Conservation (phyloP, 768 basidiomycete species). For the Pulveroboletus sp. region DNA sequence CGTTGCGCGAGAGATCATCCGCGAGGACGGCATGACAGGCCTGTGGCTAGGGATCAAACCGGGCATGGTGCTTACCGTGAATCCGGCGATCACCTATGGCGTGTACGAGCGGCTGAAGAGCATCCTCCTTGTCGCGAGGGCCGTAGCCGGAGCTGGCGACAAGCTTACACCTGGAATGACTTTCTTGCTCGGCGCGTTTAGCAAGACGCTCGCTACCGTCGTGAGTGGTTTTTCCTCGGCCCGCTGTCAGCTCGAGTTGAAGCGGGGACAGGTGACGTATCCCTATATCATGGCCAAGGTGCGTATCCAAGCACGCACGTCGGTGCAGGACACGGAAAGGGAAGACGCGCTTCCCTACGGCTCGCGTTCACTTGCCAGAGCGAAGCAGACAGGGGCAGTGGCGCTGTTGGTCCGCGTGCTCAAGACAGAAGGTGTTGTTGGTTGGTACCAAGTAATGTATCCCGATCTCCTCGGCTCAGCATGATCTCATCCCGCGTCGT, state of each 20-base stretch:
- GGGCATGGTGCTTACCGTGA: slow-evolving; percentile 90
- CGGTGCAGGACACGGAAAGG: slow-evolving; percentile 41
- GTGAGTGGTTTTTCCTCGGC: slow-evolving; percentile 40
- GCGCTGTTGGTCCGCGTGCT: slow-evolving; percentile 70
- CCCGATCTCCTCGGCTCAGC: neutral
- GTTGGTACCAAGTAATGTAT: slow-evolving; percentile 86
- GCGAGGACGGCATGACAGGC: slow-evolving; percentile 81
- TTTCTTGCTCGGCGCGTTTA: slow-evolving; percentile 85
- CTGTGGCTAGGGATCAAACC: slow-evolving; percentile 94
- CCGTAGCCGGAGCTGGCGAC: slow-evolving; percentile 36
- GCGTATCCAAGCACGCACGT: slow-evolving; percentile 81
- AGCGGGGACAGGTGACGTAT: slow-evolving; percentile 69
- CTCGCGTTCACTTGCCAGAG: slow-evolving; percentile 15
- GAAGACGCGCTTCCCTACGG: slow-evolving; percentile 17
- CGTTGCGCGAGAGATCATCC: slow-evolving; percentile 81
- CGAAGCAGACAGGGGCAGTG: slow-evolving; percentile 66
- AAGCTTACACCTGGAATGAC: slow-evolving; percentile 76
- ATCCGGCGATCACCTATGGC: slow-evolving; percentile 97
- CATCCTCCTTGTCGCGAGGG: slow-evolving; percentile 54
- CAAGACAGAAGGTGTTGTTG: slow-evolving; percentile 73
- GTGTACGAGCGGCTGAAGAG: slow-evolving; percentile 88
- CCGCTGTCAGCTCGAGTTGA: neutral
- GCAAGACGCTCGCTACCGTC: slow-evolving; percentile 93
- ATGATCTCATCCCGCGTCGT: neutral
- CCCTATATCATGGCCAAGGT: slow-evolving; percentile 98